Evolutionary conservation across 1,284 basidiomycete genomes (phyloP).

Genomic region (Tremellales sp.): DNA sequence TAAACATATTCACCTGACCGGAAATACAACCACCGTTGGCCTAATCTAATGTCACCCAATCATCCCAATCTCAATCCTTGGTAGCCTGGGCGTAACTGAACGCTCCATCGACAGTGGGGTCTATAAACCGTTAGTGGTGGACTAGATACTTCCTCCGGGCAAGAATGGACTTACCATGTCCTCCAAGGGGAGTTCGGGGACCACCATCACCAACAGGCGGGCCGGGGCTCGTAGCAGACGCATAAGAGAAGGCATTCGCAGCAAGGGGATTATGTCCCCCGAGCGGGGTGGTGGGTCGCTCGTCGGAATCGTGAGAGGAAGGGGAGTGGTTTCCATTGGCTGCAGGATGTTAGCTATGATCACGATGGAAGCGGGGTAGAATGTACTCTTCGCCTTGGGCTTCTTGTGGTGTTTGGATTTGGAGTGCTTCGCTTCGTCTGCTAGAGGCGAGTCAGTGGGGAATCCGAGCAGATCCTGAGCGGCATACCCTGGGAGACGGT

Average conservation of each 20-base stretch:
- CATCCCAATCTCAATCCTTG: too few relatives aligned
- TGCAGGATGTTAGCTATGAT: constrained; percentile 2
- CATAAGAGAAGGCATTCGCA: constrained; percentile 1
- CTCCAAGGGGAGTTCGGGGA: constrained; percentile 22
- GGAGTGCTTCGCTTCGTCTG: constrained; percentile 4
- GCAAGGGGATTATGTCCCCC: constrained; percentile 7
- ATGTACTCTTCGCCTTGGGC: constrained; percentile 7
- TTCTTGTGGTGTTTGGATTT: constrained; percentile 8
- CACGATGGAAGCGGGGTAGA: background rate
- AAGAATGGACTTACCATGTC: constrained; percentile 5
- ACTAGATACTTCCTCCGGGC: background rate
- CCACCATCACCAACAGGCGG: constrained; percentile 1
- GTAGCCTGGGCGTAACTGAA: constrained; percentile 25
- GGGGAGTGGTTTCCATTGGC: background rate
- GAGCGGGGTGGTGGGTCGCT: constrained; percentile 2
- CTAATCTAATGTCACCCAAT: too few relatives aligned
- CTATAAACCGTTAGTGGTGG: background rate
- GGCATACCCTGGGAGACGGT: background rate
- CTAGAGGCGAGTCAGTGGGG: background rate
- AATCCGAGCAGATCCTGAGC: background rate
- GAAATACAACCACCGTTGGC: too few relatives aligned
- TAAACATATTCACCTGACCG: too few relatives aligned
- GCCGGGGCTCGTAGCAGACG: background rate
- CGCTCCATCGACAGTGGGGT: constrained; percentile 20
- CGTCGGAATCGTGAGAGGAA: background rate